These are phyloP conservation scores for Calocera viscosa DNA, from an alignment of 768 basidiomycete genomes.

Conservation along the genomic window DNA sequence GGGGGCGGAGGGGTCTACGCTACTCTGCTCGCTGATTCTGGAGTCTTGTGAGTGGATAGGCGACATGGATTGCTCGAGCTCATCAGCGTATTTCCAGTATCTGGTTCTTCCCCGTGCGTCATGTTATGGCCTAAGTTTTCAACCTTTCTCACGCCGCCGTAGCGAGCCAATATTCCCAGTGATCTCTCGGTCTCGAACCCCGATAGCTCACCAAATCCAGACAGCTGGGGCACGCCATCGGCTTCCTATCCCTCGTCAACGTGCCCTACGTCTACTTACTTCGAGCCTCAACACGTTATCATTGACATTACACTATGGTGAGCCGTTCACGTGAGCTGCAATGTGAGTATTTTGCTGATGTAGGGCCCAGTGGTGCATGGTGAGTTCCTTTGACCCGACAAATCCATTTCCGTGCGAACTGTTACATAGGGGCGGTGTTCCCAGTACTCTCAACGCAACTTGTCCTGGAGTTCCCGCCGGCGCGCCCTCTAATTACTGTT, in stretches of 20 bases:
- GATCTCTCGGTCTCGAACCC: not conserved
- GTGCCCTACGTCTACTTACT: not conserved
- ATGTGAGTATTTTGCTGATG: not conserved
- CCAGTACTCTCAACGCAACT: not conserved
- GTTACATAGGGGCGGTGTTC: not conserved
- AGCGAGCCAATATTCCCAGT: not conserved
- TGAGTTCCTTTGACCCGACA: not conserved
- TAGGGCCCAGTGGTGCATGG: not conserved
- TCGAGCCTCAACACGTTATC: constrained; percentile 2
- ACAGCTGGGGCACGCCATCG: not conserved
- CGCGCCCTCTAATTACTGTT: not conserved
- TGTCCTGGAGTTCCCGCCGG: not conserved
- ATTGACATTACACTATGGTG: constrained; percentile 9
- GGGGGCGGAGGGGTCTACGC: constrained; percentile 63
- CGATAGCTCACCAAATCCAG: not conserved
- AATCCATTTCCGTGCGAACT: not conserved
- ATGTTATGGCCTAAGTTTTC: not conserved
- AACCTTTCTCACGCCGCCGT: not conserved
- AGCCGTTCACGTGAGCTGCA: not conserved
- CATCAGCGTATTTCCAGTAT: not conserved
- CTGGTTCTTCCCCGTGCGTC: not conserved
- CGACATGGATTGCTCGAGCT: not conserved
- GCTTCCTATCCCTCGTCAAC: not conserved
- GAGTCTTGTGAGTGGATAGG: constrained; percentile 43
- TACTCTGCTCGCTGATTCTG: constrained; percentile 53